Conservation (phyloP, 441 rosid genomes). For the Populus hybrid region DNA sequence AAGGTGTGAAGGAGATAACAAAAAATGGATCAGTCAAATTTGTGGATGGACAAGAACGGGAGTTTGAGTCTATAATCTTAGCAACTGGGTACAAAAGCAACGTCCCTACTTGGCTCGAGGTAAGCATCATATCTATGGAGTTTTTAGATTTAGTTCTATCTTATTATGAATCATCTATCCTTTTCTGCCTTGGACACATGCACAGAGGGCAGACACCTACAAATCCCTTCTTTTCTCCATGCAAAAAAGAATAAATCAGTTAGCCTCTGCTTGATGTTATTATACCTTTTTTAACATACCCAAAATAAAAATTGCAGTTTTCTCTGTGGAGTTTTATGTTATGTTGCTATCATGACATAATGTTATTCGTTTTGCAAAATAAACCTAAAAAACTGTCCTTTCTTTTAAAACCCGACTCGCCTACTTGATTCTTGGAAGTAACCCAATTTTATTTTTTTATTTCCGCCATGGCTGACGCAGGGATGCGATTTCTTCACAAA, state of each 20-base stretch:
- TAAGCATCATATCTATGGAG: conserved; percentile 26
- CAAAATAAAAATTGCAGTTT: background rate
- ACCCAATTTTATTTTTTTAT: background rate
- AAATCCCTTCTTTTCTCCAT: conserved; percentile 32
- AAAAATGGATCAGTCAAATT: conserved; percentile 58
- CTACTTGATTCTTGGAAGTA: background rate
- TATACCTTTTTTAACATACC: background rate
- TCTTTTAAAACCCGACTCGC: background rate
- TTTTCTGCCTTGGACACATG: conserved; percentile 45
- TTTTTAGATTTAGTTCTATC: conserved; percentile 18
- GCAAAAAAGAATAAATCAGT: conserved; percentile 46
- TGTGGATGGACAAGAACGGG: conserved; percentile 65
- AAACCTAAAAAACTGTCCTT: background rate
- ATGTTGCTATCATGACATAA: conserved; percentile 30
- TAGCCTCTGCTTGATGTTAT: conserved; percentile 17
- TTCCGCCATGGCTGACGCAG: conserved; percentile 26
- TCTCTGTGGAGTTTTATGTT: background rate
- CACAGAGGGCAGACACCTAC: conserved; percentile 33
- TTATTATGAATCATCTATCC: conserved; percentile 39
- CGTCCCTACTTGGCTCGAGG: conserved; percentile 92
- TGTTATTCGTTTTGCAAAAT: conserved; percentile 1
- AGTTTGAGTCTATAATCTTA: conserved; percentile 71
- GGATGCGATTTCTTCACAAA: conserved; percentile 60
- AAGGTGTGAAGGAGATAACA: conserved; percentile 76
- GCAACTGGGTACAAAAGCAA: conserved; percentile 94